Conservation (phyloP, 208 protist species). For the Acanthamoeba culbertsoni region DNA sequence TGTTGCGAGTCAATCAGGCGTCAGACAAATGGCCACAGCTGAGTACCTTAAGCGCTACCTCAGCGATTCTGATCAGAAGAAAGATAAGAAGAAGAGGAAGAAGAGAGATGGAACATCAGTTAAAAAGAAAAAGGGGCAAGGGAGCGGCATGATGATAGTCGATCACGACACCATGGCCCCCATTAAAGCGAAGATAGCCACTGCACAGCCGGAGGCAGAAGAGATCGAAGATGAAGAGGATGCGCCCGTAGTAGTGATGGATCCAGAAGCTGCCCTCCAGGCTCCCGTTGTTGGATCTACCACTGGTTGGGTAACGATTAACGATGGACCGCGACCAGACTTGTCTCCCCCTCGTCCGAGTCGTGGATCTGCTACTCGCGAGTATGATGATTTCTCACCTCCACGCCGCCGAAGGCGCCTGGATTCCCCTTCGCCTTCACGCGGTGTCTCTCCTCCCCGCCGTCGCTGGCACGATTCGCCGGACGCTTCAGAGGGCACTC, state of each 20-base stretch:
- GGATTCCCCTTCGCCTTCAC: conserved; percentile 8
- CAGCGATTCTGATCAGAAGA: background rate
- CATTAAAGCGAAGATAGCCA: background rate
- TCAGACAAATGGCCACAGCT: conserved; percentile 2
- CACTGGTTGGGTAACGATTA: background rate
- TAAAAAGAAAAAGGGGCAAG: background rate
- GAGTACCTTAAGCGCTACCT: conserved; percentile 26
- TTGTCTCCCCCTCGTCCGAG: background rate
- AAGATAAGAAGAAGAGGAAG: background rate
- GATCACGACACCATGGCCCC: background rate
- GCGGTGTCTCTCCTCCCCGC: background rate
- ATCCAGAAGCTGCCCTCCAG: background rate
- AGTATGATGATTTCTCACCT: background rate
- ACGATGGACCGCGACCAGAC: background rate
- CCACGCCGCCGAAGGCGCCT: background rate
- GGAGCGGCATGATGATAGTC: conserved; percentile 9
- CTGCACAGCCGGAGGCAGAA: background rate
- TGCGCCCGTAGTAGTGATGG: background rate
- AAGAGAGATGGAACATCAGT: background rate
- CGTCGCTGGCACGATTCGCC: background rate
- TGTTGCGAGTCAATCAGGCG: too few relatives aligned
- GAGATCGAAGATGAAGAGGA: background rate
- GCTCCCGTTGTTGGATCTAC: background rate
- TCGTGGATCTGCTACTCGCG: background rate
- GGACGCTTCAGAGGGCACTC: background rate